Evolutionary conservation across 257 asterid species (phyloP).

Genomic region (Solanum sitiens): DNA sequence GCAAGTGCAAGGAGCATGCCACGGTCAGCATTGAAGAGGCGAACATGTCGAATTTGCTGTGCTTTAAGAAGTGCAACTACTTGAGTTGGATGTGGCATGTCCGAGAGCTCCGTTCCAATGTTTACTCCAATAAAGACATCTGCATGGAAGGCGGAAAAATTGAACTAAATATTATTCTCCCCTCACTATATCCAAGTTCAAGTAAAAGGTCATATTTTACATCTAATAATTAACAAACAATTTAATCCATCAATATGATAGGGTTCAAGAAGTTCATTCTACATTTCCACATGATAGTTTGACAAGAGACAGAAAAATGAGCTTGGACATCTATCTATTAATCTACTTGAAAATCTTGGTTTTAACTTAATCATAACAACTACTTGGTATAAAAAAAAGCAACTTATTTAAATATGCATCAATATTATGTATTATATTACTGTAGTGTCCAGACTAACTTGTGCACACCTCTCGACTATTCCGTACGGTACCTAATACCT

Average conservation of each 20-base stretch:
- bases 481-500: not conserved
- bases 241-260: not conserved
- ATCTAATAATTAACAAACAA: not conserved
- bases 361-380: not conserved
- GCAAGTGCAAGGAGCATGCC: constrained; percentile 87
- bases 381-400: not conserved
- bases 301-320: not conserved
- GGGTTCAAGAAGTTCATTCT: not conserved
- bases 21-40: constrained; percentile 64
- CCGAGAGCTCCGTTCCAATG: constrained; percentile 68
- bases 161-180: not conserved
- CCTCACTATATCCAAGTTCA: not conserved
- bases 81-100: constrained; percentile 87
- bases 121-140: constrained; percentile 68
- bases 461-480: not conserved
- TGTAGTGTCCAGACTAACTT: not conserved
- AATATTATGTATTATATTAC: not conserved
- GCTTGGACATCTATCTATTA: not conserved
- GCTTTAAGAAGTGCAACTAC: constrained; percentile 73
- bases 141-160: constrained; percentile 8
- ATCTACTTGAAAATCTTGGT: not conserved
- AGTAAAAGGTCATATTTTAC: not conserved
- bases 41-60: constrained; percentile 55
- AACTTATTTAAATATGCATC: not conserved
- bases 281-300: not conserved